Conservation (phyloP, 116 monocot genomes). For the Cymodocea nodosa region DNA sequence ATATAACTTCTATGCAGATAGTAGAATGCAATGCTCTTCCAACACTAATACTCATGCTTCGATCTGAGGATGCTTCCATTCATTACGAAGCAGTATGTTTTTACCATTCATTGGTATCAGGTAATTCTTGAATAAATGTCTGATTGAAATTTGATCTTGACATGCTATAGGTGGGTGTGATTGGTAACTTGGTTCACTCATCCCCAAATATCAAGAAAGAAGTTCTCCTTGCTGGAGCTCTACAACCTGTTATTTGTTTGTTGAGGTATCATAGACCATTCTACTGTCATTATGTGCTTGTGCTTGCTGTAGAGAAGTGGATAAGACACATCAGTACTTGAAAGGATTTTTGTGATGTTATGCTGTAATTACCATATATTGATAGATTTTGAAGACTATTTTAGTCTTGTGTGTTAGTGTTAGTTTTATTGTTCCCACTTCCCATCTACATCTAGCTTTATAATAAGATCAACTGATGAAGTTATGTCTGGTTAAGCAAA, state of each 20-base stretch:
- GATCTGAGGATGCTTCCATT: constrained; percentile 79
- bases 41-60: constrained; percentile 85
- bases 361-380: neutral
- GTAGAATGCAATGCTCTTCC: constrained; percentile 97
- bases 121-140: neutral
- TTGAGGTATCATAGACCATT: constrained; percentile 41
- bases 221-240: constrained; percentile 87
- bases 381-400: neutral
- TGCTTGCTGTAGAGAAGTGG: too few relatives aligned
- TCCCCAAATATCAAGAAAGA: constrained; percentile 99
- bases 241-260: constrained; percentile 91
- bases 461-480: neutral
- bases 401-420: too few relatives aligned
- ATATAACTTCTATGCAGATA: constrained; percentile 36
- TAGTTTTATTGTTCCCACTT: too few relatives aligned
- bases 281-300: too few relatives aligned
- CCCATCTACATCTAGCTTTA: neutral
- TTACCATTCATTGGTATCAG: neutral
- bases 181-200: constrained; percentile 97
- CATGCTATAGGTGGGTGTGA: constrained; percentile 75
- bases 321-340: too few relatives aligned
- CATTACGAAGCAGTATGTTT: constrained; percentile 91
- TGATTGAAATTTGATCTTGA: neutral
- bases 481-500: neutral
- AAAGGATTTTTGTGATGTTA: neutral